Conservation (phyloP, 2,329 filamentous ascomycete genomes). For the Capronia epimyces region DNA sequence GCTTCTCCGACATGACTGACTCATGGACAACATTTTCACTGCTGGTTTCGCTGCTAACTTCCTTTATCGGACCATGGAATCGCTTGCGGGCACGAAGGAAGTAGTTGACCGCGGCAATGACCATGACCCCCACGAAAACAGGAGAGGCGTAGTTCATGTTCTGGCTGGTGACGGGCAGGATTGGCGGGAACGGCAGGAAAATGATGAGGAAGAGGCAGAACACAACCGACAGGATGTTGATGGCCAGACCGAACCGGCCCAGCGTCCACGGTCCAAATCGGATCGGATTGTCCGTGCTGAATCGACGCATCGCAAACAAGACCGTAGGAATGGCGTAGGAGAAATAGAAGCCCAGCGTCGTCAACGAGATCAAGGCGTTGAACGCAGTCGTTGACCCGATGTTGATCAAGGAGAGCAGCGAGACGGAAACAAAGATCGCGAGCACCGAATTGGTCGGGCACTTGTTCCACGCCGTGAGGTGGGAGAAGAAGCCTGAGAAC, state of each 20-base stretch:
- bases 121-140: slow-evolving; percentile 20
- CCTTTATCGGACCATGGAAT: slow-evolving; percentile 24
- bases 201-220: slow-evolving; percentile 34
- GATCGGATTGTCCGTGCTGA: slow-evolving; percentile 17
- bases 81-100: slow-evolving; percentile 15
- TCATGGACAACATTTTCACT: slow-evolving; percentile 17
- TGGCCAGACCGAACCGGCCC: slow-evolving; percentile 30
- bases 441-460: slow-evolving; percentile 28
- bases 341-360: slow-evolving; percentile 25
- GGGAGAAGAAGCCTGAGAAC: slow-evolving; percentile 28
- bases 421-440: slow-evolving; percentile 13
- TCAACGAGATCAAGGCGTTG: slow-evolving; percentile 24
- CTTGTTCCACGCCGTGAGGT: slow-evolving; percentile 13
- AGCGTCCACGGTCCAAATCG: slow-evolving; percentile 31
- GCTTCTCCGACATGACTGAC: slow-evolving; percentile 12
- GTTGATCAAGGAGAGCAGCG: slow-evolving; percentile 28
- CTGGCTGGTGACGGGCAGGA: slow-evolving; percentile 32
- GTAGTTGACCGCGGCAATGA: slow-evolving; percentile 18
- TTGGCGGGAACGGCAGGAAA: slow-evolving; percentile 34
- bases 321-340: slow-evolving; percentile 24
- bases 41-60: slow-evolving; percentile 17
- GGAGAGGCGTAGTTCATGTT: slow-evolving; percentile 34
- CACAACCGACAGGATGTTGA: slow-evolving; percentile 33
- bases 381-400: slow-evolving; percentile 30
- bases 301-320: slow-evolving; percentile 14